Percentiles rank a stretch among this genome's conserved stretches.
Conservation (phyloP, 1,284 basidiomycete genomes). For the Trichosporon asahii region DNA sequence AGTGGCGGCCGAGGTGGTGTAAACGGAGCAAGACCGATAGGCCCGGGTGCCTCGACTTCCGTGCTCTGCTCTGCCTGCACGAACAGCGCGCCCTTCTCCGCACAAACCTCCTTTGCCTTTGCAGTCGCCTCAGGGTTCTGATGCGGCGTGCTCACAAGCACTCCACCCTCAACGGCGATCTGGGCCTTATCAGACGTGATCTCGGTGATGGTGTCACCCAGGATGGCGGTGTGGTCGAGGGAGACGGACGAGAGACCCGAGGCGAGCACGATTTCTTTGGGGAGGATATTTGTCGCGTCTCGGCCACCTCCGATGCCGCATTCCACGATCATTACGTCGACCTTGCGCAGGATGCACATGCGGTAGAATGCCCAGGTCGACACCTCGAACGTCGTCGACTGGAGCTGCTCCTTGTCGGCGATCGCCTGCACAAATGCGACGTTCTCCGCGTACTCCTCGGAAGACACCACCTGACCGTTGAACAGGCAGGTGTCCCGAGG, state of each 20-base stretch:
- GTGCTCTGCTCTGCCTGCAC: slow-evolving; percentile 25
- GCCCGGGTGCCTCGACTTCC: slow-evolving; percentile 5
- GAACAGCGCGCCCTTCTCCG: slow-evolving; percentile 34
- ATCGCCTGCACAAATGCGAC: slow-evolving; percentile 43
- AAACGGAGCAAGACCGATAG: slow-evolving; percentile 42
- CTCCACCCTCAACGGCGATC: slow-evolving; percentile 66
- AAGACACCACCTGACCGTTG: slow-evolving; percentile 59
- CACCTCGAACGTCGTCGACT: slow-evolving; percentile 78
- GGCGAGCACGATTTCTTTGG: slow-evolving; percentile 65
- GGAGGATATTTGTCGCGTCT: slow-evolving; percentile 90
- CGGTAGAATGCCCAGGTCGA: slow-evolving; percentile 70
- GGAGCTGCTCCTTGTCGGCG: slow-evolving; percentile 58
- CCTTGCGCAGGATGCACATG: slow-evolving; percentile 24
- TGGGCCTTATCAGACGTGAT: slow-evolving; percentile 83
- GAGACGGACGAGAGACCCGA: slow-evolving; percentile 83
- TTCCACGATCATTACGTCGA: slow-evolving; percentile 85
- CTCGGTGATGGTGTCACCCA: slow-evolving; percentile 69
- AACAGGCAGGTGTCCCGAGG: slow-evolving; percentile 75
- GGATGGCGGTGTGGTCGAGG: slow-evolving; percentile 85
- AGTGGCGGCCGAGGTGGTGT: slow-evolving; percentile 21
- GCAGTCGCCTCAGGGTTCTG: slow-evolving; percentile 57
- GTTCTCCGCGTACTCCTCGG: slow-evolving; percentile 54
- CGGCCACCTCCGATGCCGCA: slow-evolving; percentile 90
- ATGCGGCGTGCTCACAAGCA: slow-evolving; percentile 74
- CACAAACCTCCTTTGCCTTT: slow-evolving; percentile 54